phyloP scores from a whole-genome alignment of 169 alveolate species.

The Amoebophrya sp. region DNA sequence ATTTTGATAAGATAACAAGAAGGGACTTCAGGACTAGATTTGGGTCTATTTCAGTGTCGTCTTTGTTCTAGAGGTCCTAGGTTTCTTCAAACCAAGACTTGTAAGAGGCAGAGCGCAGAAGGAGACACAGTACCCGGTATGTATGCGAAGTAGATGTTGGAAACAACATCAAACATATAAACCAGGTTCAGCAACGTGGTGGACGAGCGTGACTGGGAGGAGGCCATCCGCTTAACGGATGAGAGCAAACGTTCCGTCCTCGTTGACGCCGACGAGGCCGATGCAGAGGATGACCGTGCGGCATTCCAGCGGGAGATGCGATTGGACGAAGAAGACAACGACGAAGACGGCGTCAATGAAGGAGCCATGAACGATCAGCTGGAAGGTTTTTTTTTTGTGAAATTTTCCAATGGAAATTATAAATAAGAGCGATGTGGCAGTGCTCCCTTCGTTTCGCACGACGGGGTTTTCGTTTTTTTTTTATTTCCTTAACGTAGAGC shows the following conservation, averaged over 20 bases:
- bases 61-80: too few relatives aligned
- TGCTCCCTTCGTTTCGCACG: too few relatives aligned
- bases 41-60: too few relatives aligned
- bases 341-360: not conserved
- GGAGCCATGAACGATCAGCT: not conserved
- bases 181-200: not conserved
- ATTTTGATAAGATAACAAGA: not conserved
- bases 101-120: too few relatives aligned
- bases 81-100: too few relatives aligned
- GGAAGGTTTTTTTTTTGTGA: not conserved
- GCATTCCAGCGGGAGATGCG: not conserved
- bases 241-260: not conserved
- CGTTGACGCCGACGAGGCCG: not conserved
- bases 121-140: too few relatives aligned
- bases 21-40: not conserved
- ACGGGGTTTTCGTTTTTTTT: too few relatives aligned
- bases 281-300: not conserved
- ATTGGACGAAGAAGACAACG: not conserved
- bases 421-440: too few relatives aligned
- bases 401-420: too few relatives aligned
- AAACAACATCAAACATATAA: too few relatives aligned
- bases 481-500: too few relatives aligned
- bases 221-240: conserved; percentile 2
- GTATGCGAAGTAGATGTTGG: too few relatives aligned
- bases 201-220: conserved; percentile 1